phyloP scores from a whole-genome alignment of 345 rosid species.

The Populus tremula region DNA sequence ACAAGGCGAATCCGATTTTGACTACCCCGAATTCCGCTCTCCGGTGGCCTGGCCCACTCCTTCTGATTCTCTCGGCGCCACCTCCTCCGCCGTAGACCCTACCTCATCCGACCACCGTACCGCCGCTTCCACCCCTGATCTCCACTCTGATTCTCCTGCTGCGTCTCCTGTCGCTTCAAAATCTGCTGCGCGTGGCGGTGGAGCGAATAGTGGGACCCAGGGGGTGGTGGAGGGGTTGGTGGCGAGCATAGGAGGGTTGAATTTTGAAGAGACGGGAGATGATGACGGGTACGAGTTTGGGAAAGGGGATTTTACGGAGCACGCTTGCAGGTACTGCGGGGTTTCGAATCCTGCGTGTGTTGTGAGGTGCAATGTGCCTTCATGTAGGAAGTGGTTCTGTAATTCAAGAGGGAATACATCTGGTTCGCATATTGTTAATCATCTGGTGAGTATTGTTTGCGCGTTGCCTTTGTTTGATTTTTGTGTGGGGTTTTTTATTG shows the following conservation, averaged over 20 bases:
- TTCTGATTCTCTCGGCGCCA: conserved; percentile 64
- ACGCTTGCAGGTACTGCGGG: conserved; percentile 94
- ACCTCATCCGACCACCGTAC: conserved; percentile 45
- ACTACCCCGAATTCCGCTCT: conserved; percentile 86
- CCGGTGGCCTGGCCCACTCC: conserved; percentile 88
- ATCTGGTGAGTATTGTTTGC: conserved; percentile 59
- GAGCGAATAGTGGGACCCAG: conserved; percentile 34
- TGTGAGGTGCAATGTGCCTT: conserved; percentile 94
- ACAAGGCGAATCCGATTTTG: conserved; percentile 96
- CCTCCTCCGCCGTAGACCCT: conserved; percentile 26
- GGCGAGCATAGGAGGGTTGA: conserved; percentile 73
- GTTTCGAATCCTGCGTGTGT: conserved; percentile 98
- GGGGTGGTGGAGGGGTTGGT: conserved; percentile 70
- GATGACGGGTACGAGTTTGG: conserved; percentile 71
- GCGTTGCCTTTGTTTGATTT: background rate
- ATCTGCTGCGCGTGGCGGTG: conserved; percentile 17
- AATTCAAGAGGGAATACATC: conserved; percentile 99
- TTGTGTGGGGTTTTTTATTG: background rate
- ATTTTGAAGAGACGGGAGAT: conserved; percentile 94
- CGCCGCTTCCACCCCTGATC: conserved; percentile 29
- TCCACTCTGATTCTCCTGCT: conserved; percentile 29
- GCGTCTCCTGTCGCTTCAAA: conserved; percentile 61
- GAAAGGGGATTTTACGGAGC: conserved; percentile 81
- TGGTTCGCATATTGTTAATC: conserved; percentile 98
- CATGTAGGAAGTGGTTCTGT: conserved; percentile 98